phyloP scores from a whole-genome alignment of 2,329 filamentous ascomycete species.

The Geoglossum cookeanum region DNA sequence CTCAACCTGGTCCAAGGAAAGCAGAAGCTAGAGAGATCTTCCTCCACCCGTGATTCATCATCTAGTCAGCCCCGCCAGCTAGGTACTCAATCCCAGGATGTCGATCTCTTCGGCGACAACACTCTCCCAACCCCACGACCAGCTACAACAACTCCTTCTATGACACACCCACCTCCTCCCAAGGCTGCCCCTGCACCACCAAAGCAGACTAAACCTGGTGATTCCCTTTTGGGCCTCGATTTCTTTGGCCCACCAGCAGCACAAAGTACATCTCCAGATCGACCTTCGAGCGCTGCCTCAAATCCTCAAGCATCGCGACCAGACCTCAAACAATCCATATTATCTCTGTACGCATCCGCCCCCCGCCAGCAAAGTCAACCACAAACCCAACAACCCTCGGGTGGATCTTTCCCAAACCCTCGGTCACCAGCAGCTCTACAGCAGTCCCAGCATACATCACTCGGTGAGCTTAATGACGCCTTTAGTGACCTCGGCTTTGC shows the following conservation, averaged over 20 bases:
- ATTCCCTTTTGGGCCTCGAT: constrained; percentile 81
- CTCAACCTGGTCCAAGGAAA: constrained; percentile 50
- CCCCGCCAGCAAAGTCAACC: constrained; percentile 61
- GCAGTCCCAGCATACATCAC: constrained; percentile 26
- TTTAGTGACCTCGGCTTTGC: constrained; percentile 52
- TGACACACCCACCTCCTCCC: constrained; percentile 36
- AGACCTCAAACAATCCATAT: constrained; percentile 90
- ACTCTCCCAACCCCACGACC: constrained; percentile 45
- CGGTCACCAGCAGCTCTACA: constrained; percentile 27
- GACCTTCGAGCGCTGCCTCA: constrained; percentile 65
- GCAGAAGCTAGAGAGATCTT: constrained; percentile 44
- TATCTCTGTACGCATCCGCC: constrained; percentile 78
- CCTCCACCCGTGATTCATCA: constrained; percentile 30
- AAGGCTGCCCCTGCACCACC: constrained; percentile 33
- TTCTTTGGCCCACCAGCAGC: constrained; percentile 62
- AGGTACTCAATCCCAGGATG: constrained; percentile 27
- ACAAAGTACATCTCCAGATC: constrained; percentile 38
- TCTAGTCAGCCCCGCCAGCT: constrained; percentile 23
- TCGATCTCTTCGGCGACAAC: constrained; percentile 69
- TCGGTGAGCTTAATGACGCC: constrained; percentile 60
- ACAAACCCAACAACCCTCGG: constrained; percentile 33
- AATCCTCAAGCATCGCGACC: constrained; percentile 51
- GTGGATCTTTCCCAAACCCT: constrained; percentile 14
- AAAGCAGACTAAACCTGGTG: constrained; percentile 51
- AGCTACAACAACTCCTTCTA: constrained; percentile 50